Conservation (phyloP, 1,284 basidiomycete species). For the Polyporus tsugae region DNA sequence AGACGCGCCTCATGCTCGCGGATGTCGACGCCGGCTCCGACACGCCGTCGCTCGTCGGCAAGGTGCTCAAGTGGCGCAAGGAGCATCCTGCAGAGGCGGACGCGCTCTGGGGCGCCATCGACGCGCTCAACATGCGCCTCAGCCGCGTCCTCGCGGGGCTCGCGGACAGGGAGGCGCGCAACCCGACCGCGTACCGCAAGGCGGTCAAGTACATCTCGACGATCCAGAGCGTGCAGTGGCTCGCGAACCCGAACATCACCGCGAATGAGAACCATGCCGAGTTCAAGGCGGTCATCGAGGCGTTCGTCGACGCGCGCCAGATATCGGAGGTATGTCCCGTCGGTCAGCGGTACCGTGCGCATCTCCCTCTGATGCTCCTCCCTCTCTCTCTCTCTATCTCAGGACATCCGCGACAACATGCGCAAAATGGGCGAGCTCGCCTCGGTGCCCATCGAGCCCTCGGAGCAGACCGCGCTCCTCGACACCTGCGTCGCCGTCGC, state of each 20-base stretch:
- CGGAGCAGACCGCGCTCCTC: constrained; percentile 88
- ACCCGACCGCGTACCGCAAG: constrained; percentile 58
- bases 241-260: constrained; percentile 59
- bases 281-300: constrained; percentile 51
- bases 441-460: constrained; percentile 91
- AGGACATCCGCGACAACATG: constrained; percentile 87
- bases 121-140: constrained; percentile 66
- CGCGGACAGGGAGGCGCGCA: constrained; percentile 53
- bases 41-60: constrained; percentile 90
- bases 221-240: constrained; percentile 68
- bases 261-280: constrained; percentile 42
- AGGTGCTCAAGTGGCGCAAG: constrained; percentile 89
- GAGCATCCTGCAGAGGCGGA: constrained; percentile 65
- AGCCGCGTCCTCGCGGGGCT: constrained; percentile 60
- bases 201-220: constrained; percentile 68
- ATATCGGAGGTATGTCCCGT: constrained; percentile 62
- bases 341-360: background rate
- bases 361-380: background rate
- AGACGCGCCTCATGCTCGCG: constrained; percentile 85
- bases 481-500: constrained; percentile 79
- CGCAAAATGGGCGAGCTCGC: constrained; percentile 86
- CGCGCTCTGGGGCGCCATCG: constrained; percentile 75
- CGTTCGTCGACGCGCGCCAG: constrained; percentile 63
- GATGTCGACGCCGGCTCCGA: constrained; percentile 95
- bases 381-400: constrained; percentile 21